A percentile compares a stretch with the other conserved stretches of the same genome.
phyloP scores from a whole-genome alignment of 805 yeast genomes.

The Blastobotrys robertii region DNA sequence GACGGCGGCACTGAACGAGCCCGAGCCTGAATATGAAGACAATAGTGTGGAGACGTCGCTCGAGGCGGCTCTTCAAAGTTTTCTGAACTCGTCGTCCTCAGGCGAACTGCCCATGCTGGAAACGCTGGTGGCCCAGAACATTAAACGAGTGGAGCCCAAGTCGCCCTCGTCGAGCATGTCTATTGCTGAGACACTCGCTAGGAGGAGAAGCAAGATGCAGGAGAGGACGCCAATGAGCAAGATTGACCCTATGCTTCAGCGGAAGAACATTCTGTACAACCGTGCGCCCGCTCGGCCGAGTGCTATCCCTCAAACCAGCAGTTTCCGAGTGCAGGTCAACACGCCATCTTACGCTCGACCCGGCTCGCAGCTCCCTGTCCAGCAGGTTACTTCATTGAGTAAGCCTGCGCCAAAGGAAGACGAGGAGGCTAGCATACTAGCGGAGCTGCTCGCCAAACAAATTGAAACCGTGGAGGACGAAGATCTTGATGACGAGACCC shows the following conservation, averaged over 20 bases:
- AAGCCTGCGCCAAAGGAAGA: constrained; percentile 1
- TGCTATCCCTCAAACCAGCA: neutral
- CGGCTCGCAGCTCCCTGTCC: no score
- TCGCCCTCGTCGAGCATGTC: constrained; percentile 26
- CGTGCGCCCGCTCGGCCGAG: constrained; percentile 3
- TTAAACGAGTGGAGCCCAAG: neutral
- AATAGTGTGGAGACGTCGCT: neutral
- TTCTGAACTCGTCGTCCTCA: neutral
- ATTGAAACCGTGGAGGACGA: constrained; percentile 11
- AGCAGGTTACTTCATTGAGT: no score
- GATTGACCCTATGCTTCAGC: constrained; percentile 17
- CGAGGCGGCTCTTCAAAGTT: neutral
- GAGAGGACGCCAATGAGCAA: constrained; percentile 8
- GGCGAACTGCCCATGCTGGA: neutral
- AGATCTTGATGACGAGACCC: constrained; percentile 13
- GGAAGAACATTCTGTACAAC: constrained; percentile 8
- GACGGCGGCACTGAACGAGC: no score
- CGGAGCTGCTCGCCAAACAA: constrained; percentile 28
- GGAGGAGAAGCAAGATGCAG: constrained; percentile 23
- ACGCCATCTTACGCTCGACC: no score
- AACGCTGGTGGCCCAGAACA: neutral
- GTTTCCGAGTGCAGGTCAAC: neutral
- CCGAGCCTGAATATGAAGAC: no score
- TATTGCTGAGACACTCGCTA: constrained; percentile 52
- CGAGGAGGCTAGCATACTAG: constrained; percentile 21